Base-by-base conservation (phyloP, 306 rosid genomes). In the Citrullus colocynthis region DNA sequence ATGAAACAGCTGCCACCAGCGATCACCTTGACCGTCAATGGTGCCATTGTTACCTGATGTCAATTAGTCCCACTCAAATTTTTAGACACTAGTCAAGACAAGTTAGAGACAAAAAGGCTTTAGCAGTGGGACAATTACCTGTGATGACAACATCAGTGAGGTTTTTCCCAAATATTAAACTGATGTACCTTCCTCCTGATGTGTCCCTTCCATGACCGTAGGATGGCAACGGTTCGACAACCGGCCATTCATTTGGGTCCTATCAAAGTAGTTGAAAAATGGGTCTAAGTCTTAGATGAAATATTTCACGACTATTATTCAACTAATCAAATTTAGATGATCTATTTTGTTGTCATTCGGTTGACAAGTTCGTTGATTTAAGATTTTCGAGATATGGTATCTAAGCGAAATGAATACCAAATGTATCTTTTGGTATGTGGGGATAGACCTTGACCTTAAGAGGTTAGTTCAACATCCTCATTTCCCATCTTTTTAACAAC, bases 1-100 rank as follows among this genome's bases (percentile, higher is more conserved):
- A 78, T 86, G 89, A 81, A 86, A 84, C 61, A 73, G 81, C 58
- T 86, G 89, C 89, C 89, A 84, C 89, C 89, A 84, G 57, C 72
- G 76, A 16, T 39, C 81, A 2, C 87, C 89, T 34, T 84, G 89
- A 39, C 87, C 87, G 34, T 86, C 89, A 61, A 86, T 80, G 45
- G 89, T 86, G 41, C 84, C 89, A 52, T 86, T 86, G 69, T 74
- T 83, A 6, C 89, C 89, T 86, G 79, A 44, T 10, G 58, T 58
- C 2, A 9, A 49, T 70, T 34, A 16, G 58, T 67, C n/a, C 13
- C 42, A 44, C 51, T 82, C 52, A 5, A 28, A 24, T 13, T 61
- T 21, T 17, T 6, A 21, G 24, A 24, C 12, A 77, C 45, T 1
- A 12, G 6, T 77, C 45, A 32, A 54, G 78, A 34, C 54, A 34